Conservation (phyloP, 208 protist genomes). For the Trypanosoma theileri region DNA sequence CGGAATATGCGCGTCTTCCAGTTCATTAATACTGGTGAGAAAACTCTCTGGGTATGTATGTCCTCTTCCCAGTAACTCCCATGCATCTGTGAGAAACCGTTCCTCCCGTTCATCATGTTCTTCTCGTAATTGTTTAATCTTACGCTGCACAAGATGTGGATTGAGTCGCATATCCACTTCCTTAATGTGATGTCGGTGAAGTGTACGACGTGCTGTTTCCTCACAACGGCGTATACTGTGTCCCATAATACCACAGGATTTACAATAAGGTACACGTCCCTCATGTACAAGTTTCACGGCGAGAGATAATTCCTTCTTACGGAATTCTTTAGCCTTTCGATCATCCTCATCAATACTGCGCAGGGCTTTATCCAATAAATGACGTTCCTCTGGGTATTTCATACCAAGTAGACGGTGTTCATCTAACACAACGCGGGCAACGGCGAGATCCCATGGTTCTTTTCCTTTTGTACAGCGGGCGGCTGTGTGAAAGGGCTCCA, state of each 20-base stretch:
- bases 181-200: constrained; percentile 43
- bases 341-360: constrained; percentile 72
- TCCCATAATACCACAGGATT: constrained; percentile 55
- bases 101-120: constrained; percentile 28
- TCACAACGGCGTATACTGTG: constrained; percentile 65
- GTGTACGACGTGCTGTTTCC: constrained; percentile 38
- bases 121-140: constrained; percentile 37
- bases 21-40: constrained; percentile 58
- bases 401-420: constrained; percentile 59
- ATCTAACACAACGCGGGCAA: constrained; percentile 69
- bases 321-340: constrained; percentile 76
- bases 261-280: constrained; percentile 59
- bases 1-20: constrained; percentile 68
- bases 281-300: constrained; percentile 73
- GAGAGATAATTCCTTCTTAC: constrained; percentile 76
- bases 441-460: constrained; percentile 80
- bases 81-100: constrained; percentile 54
- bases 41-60: constrained; percentile 59
- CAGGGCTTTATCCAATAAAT: constrained; percentile 52
- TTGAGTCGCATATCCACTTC: constrained; percentile 67
- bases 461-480: constrained; percentile 43
- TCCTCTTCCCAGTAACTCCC: constrained; percentile 37
- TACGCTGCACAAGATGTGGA: constrained; percentile 36
- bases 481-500: constrained; percentile 75
- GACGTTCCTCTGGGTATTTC: constrained; percentile 44